A percentile compares a stretch with the other conserved stretches of the same genome.
phyloP scores from a whole-genome alignment of 106 monocot species.

The Posidonia australis region DNA sequence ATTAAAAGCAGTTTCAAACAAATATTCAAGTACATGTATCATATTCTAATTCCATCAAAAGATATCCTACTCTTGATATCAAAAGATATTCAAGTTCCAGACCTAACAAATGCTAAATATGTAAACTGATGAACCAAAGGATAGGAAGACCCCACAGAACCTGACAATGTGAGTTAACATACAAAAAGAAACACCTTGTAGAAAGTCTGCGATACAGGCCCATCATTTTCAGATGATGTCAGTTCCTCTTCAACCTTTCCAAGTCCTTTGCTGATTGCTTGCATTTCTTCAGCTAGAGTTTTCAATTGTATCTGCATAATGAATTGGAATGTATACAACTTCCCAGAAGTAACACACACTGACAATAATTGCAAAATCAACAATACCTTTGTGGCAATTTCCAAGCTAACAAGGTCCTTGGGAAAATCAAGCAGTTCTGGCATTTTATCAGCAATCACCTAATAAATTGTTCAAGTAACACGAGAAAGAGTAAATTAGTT shows the following conservation, averaged over 20 bases:
- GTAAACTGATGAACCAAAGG: background rate
- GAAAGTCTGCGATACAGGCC: conserved; percentile 54
- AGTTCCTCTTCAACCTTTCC: conserved; percentile 82
- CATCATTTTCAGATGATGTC: conserved; percentile 73
- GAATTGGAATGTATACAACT: background rate
- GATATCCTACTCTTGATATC: too few relatives aligned
- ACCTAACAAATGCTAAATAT: background rate
- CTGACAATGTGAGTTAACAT: conserved; percentile 19
- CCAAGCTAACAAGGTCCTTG: conserved; percentile 64
- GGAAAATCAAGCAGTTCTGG: conserved; percentile 85
- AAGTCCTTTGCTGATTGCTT: conserved; percentile 76
- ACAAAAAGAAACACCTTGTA: conserved; percentile 31
- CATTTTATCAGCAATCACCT: conserved; percentile 91
- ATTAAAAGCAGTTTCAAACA: too few relatives aligned
- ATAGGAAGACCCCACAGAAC: conserved; percentile 40
- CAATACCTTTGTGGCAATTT: conserved; percentile 70
- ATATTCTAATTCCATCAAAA: too few relatives aligned
- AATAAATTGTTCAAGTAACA: background rate
- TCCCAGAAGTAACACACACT: background rate
- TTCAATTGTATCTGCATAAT: conserved; percentile 65
- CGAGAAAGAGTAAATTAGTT: background rate
- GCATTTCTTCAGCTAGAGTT: conserved; percentile 82
- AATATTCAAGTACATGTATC: too few relatives aligned
- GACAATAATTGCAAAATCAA: background rate
- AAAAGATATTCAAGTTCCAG: too few relatives aligned